Conservation (phyloP, 192 early-diverging fungal genomes). For the Coemansia interrupta region DNA sequence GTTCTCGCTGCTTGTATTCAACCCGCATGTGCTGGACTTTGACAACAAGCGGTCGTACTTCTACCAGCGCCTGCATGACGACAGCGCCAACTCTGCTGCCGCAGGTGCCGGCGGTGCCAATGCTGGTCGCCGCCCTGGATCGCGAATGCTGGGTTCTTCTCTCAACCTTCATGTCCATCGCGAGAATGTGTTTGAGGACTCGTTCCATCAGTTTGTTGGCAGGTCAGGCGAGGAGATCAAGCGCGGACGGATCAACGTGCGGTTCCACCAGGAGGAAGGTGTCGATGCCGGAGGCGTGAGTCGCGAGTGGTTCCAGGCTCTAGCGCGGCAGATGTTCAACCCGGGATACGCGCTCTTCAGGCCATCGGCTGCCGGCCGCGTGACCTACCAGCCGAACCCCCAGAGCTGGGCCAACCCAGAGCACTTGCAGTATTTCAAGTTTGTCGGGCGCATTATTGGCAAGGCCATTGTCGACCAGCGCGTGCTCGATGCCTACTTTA, state of each 20-base stretch:
- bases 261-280: constrained; percentile 95
- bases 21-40: constrained; percentile 96
- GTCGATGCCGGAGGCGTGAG: constrained; percentile 97
- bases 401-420: constrained; percentile 88
- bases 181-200: constrained; percentile 94
- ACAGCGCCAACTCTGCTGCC: constrained; percentile 33
- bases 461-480: constrained; percentile 99
- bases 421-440: constrained; percentile 93
- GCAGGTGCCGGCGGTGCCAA: constrained; percentile 1
- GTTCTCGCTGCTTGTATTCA: constrained; percentile 92
- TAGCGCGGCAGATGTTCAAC: constrained; percentile 97
- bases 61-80: constrained; percentile 89
- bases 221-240: constrained; percentile 90
- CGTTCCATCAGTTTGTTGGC: constrained; percentile 89
- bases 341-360: constrained; percentile 97
- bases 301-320: constrained; percentile 96
- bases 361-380: constrained; percentile 89
- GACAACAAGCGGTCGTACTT: constrained; percentile 99
- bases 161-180: constrained; percentile 89
- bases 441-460: constrained; percentile 97
- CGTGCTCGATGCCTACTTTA: constrained; percentile 94
- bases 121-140: constrained; percentile 50
- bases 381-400: constrained; percentile 98
- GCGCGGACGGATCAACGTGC: constrained; percentile 85
- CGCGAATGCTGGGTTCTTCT: constrained; percentile 45